Percentiles rank a stretch among this genome's conserved stretches.
These are phyloP conservation scores for Tylopilus felleus DNA, from an alignment of 768 basidiomycete genomes.

Conservation along the genomic window DNA sequence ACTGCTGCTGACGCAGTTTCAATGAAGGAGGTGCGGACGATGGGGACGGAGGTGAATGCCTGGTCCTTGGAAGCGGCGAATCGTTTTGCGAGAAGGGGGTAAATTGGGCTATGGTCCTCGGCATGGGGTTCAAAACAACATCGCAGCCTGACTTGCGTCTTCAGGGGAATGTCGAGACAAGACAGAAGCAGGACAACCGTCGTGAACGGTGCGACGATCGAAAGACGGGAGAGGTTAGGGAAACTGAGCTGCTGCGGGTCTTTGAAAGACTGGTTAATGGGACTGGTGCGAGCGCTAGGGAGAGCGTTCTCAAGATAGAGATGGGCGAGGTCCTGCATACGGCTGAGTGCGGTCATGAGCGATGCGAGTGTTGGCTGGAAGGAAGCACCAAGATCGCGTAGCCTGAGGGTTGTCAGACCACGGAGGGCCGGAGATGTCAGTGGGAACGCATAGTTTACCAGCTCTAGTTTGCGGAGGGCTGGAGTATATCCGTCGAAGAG, in stretches of 20 bases:
- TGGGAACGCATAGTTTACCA: slow-evolving; percentile 33
- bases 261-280: neutral
- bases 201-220: slow-evolving; percentile 19
- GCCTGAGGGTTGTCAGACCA: slow-evolving; percentile 37
- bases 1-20: slow-evolving; percentile 8
- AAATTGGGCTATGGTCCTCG: slow-evolving; percentile 8
- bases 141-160: slow-evolving; percentile 17
- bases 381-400: slow-evolving; percentile 27
- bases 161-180: slow-evolving; percentile 6
- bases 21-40: slow-evolving; percentile 12
- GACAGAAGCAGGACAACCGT: slow-evolving; percentile 14
- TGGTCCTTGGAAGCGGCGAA: slow-evolving; percentile 8
- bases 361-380: slow-evolving; percentile 31
- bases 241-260: slow-evolving; percentile 4
- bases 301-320: slow-evolving; percentile 38
- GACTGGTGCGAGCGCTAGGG: slow-evolving; percentile 15
- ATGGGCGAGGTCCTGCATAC: slow-evolving; percentile 33
- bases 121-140: slow-evolving; percentile 7
- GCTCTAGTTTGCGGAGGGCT: slow-evolving; percentile 34
- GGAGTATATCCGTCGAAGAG: slow-evolving; percentile 34
- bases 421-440: slow-evolving; percentile 37
- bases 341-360: slow-evolving; percentile 32
- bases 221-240: slow-evolving; percentile 13
- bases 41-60: neutral
- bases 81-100: slow-evolving; percentile 14